Evolutionary conservation across 2,329 filamentous ascomycete species (phyloP).

Genomic region (Ascochyta viciae-villosae): DNA sequence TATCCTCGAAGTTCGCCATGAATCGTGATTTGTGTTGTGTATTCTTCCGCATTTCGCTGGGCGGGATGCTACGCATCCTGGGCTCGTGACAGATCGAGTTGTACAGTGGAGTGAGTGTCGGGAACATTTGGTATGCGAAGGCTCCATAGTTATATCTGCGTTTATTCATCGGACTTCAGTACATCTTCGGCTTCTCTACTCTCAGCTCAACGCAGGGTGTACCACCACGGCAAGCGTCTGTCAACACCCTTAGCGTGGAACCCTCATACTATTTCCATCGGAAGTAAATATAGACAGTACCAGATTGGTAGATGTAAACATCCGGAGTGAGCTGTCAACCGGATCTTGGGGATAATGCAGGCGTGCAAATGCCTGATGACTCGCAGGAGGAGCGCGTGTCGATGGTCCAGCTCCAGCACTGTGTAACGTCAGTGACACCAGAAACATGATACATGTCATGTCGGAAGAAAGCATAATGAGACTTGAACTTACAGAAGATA

Average conservation of each 20-base stretch:
- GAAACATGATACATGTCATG: not conserved
- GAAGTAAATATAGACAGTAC: not conserved
- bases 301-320: not conserved
- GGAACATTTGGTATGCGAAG: not conserved
- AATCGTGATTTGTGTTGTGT: not conserved
- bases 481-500: not conserved
- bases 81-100: not conserved
- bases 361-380: constrained; percentile 1
- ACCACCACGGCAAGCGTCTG: not conserved
- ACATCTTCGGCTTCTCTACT: constrained; percentile 7
- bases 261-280: not conserved
- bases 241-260: constrained; percentile 7
- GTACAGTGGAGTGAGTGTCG: not conserved
- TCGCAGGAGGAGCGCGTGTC: constrained; percentile 7
- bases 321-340: constrained; percentile 10
- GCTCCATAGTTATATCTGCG: constrained; percentile 7
- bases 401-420: not conserved
- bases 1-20: not conserved
- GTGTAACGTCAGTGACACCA: not conserved
- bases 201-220: constrained; percentile 1
- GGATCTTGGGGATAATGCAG: not conserved
- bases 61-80: not conserved
- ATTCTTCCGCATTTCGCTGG: not conserved
- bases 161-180: constrained; percentile 1
- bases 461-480: not conserved